Evolutionary conservation across 192 early-diverging fungal species (phyloP), one percentile per base, ranked within the genome.

Genomic region (Helicostylum pulchrum): DNA sequence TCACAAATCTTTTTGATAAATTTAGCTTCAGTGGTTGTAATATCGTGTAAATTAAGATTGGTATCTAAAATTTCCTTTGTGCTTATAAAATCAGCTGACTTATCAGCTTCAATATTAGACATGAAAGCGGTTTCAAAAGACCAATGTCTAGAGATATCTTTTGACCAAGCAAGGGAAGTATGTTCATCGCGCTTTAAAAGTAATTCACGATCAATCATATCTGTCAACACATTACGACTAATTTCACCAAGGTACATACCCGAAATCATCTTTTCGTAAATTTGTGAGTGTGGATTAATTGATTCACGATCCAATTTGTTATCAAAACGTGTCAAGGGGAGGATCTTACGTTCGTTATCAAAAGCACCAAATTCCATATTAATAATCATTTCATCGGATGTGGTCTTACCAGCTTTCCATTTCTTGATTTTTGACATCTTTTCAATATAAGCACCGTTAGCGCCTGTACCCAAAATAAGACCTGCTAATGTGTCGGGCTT

Each of bases 341-440:
- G 80, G 32, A 95, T 79, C n/a, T 65, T 65, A 47, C 89, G 72
- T 81, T 95, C 89, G 62, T 81, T 86, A 73, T 94, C 92, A 73
- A 93, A 96, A 15, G 90, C 92, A 55, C 96, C 96, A 89, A 93
- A 96, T 77, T 98, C 96, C 74, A 90, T 92, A 78, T 98, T 97
- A 79, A 98, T 89, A 69, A 93, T 85, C 92, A 98, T 95, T 51
- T 88, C 87, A 45, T 73, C 43, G n/a, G 72, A 64, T 3, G 61
- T 26, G 2, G 71, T 63, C n/a, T 80, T 63, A 43, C 84, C 85
- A 7, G 66, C 72, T 8, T 68, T 59, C 78, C 81, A 85, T 77
- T 97, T 97, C 77, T 68, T 65, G 39, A 99, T 90, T 39, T 87
- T 87, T 31, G 71, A 65, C 53, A 93, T 78, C 50, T 87, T 76